These are phyloP conservation scores for Infundibulicybe gibba DNA, from an alignment of 768 basidiomycete genomes.

Conservation along the genomic window DNA sequence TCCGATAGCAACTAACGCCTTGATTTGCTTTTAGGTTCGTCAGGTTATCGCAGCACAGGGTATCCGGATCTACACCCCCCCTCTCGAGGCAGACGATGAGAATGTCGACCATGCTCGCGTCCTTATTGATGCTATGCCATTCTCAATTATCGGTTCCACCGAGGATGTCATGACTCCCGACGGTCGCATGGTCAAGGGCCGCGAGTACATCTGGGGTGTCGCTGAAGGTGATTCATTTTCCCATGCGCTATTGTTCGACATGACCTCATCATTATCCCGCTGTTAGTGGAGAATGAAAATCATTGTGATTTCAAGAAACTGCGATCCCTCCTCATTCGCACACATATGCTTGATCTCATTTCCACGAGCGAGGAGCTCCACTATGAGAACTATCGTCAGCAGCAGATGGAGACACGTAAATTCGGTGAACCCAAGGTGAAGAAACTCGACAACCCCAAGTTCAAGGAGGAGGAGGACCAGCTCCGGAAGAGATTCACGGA, in stretches of 20 bases:
- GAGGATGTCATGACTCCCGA: conserved; percentile 91
- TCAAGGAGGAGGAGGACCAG: conserved; percentile 98
- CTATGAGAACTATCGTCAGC: conserved; percentile 97
- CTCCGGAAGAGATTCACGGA: conserved; percentile 96
- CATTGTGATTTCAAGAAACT: conserved; percentile 99
- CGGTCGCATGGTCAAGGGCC: conserved; percentile 92
- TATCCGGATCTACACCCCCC: conserved; percentile 93
- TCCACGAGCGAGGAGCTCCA: conserved; percentile 93
- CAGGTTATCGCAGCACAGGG: conserved; percentile 89
- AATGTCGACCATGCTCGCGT: conserved; percentile 85
- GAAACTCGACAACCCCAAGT: conserved; percentile 99
- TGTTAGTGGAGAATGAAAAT: conserved; percentile 92
- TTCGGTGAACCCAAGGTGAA: conserved; percentile 98
- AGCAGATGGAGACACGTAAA: conserved; percentile 99
- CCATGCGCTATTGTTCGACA: neutral
- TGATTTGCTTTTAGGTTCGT: conserved; percentile 56
- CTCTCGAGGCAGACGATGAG: conserved; percentile 84
- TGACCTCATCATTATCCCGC: conserved; percentile 3
- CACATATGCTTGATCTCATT: conserved; percentile 98
- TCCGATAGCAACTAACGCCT: conserved; percentile 4
- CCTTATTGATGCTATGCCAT: conserved; percentile 90
- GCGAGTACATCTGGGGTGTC: conserved; percentile 99
- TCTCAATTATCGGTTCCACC: conserved; percentile 97
- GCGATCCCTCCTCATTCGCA: conserved; percentile 91
- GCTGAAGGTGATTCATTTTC: conserved; percentile 71